phyloP scores from a whole-genome alignment of 352 stramenopile genomes.

The Phytophthora constricta region DNA sequence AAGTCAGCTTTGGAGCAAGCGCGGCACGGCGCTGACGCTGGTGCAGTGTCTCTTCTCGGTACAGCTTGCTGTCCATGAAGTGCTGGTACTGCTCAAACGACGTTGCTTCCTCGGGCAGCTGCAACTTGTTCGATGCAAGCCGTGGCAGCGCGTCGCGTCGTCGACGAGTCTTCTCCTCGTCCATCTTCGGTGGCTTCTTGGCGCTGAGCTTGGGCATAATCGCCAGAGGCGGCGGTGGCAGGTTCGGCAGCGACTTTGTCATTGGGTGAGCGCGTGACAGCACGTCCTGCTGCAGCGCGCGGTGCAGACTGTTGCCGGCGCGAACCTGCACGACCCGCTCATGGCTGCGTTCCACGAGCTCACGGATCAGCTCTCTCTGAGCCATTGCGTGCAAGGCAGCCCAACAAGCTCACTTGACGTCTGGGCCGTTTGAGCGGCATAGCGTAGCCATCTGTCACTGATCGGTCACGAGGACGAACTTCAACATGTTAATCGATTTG shows the following conservation, averaged over 20 bases:
- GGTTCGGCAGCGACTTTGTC: slow-evolving; percentile 17
- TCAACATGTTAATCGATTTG: no score
- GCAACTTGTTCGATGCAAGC: slow-evolving; percentile 8
- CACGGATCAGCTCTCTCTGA: slow-evolving; percentile 61
- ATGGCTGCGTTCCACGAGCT: slow-evolving; percentile 64
- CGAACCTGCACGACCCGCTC: slow-evolving; percentile 64
- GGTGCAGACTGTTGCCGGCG: slow-evolving; percentile 51
- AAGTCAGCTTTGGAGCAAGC: slow-evolving; percentile 34
- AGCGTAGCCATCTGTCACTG: no score
- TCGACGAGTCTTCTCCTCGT: not conserved
- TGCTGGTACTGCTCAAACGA: slow-evolving; percentile 52
- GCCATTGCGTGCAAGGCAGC: slow-evolving; percentile 18
- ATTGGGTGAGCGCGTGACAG: not conserved
- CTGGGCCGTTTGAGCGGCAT: no score
- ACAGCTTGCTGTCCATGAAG: slow-evolving; percentile 59
- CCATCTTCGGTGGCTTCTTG: not conserved
- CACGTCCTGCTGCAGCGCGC: slow-evolving; percentile 37
- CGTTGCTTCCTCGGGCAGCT: slow-evolving; percentile 12
- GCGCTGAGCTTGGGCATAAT: slow-evolving; percentile 8
- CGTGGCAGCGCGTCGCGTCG: slow-evolving; percentile 13
- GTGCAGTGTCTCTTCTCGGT: slow-evolving; percentile 39
- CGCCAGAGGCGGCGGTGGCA: slow-evolving; percentile 16
- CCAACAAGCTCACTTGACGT: no score
- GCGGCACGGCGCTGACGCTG: slow-evolving; percentile 52
- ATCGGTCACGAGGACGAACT: no score